A percentile compares a stretch with the other conserved stretches of the same genome.
phyloP scores from a whole-genome alignment of 2,329 filamentous ascomycete genomes.

The Fusarium sp. region DNA sequence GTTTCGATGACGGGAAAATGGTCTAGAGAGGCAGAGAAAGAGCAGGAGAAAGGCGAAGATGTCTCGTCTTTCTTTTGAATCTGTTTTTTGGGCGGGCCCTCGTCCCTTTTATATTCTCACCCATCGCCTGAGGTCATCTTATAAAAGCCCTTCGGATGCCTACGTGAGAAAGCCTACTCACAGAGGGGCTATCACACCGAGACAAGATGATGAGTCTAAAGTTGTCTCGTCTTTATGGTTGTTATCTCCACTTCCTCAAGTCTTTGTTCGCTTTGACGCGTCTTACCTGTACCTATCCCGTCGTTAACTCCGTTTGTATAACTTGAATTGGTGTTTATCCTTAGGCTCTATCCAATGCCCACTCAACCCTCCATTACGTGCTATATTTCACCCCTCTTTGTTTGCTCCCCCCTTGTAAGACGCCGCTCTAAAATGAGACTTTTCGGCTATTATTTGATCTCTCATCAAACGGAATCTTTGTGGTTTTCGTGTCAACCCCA shows the following conservation, averaged over 20 bases:
- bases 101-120: slow-evolving; percentile 49
- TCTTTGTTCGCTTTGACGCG: neutral
- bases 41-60: slow-evolving; percentile 31
- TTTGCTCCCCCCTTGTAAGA: neutral
- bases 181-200: slow-evolving; percentile 2
- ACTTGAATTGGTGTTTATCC: slow-evolving; percentile 31
- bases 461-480: slow-evolving; percentile 33
- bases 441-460: slow-evolving; percentile 31
- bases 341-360: slow-evolving; percentile 12
- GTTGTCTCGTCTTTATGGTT: neutral
- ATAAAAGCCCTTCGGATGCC: slow-evolving; percentile 11
- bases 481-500: slow-evolving; percentile 46
- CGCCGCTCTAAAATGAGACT: slow-evolving; percentile 41
- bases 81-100: slow-evolving; percentile 34
- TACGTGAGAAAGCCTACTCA: slow-evolving; percentile 12
- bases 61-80: slow-evolving; percentile 31
- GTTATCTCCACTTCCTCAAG: slow-evolving; percentile 18
- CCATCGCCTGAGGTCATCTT: slow-evolving; percentile 43
- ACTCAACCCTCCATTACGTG: slow-evolving; percentile 36
- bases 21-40: slow-evolving; percentile 29
- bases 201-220: slow-evolving; percentile 12
- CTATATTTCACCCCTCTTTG: slow-evolving; percentile 28
- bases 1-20: slow-evolving; percentile 42
- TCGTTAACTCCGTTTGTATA: slow-evolving; percentile 20
- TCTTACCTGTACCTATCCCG: slow-evolving; percentile 2